Conservation (phyloP, 768 basidiomycete species). For the Tricholoma terreum region DNA sequence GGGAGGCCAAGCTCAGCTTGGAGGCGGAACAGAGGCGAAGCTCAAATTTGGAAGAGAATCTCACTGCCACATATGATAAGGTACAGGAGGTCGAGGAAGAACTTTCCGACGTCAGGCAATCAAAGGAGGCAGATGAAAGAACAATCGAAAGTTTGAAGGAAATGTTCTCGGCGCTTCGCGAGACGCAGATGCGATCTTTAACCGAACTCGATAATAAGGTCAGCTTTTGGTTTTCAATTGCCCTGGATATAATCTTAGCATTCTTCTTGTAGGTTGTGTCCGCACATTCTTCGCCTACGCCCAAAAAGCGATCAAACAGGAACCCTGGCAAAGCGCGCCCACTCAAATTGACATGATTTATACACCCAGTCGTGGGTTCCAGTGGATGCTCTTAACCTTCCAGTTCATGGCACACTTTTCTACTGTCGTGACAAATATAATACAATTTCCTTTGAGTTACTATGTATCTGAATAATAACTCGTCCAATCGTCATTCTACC, state of each 20-base stretch:
- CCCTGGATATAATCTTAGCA: too few species aligned
- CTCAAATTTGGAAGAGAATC: conserved; percentile 16
- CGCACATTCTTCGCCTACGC: conserved; percentile 25
- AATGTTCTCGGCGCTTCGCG: conserved; percentile 27
- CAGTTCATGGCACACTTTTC: too few species aligned
- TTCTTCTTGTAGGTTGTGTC: conserved; percentile 29
- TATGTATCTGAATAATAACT: too few species aligned
- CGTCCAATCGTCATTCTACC: too few species aligned
- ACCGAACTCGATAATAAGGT: conserved; percentile 37
- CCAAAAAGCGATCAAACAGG: conserved; percentile 17
- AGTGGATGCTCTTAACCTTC: too few species aligned
- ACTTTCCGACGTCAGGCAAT: conserved; percentile 24
- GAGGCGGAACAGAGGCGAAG: conserved; percentile 14
- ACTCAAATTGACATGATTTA: conserved; percentile 5
- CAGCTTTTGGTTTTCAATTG: too few species aligned
- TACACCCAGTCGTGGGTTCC: too few species aligned
- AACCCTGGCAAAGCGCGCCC: conserved; percentile 1
- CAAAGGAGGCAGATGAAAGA: conserved; percentile 32
- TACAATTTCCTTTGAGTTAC: too few species aligned
- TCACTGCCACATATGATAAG: conserved; percentile 14
- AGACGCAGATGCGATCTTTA: conserved; percentile 32
- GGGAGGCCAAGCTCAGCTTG: conserved; percentile 11
- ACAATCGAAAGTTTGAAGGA: conserved; percentile 34
- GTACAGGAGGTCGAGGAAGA: conserved; percentile 30
- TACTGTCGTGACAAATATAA: too few species aligned